Evolutionary conservation across 2,329 filamentous ascomycete species (phyloP).

Genomic region (Penicillium sp.): DNA sequence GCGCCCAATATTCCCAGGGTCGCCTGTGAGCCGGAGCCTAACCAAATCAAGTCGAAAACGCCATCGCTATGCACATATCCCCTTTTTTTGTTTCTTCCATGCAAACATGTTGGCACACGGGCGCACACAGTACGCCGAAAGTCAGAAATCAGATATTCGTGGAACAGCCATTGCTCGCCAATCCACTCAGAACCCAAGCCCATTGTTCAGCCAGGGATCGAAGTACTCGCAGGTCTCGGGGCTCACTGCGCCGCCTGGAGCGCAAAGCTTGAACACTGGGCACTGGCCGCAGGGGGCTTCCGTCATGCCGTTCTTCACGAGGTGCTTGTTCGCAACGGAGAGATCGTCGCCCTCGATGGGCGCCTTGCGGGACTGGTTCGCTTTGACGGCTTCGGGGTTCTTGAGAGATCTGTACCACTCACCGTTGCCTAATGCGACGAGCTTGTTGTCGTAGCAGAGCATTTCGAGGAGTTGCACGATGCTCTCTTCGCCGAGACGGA

Average conservation of each 20-base stretch:
- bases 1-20: neutral
- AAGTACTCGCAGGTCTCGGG: conserved; percentile 89
- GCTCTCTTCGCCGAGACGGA: conserved; percentile 61
- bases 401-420: conserved; percentile 44
- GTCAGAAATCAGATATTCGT: neutral
- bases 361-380: conserved; percentile 28
- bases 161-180: neutral
- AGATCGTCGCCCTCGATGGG: conserved; percentile 23
- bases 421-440: conserved; percentile 54
- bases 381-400: conserved; percentile 32
- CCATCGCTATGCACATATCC: conserved; percentile 34
- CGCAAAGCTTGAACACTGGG: conserved; percentile 86
- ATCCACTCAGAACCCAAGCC: conserved; percentile 28
- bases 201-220: conserved; percentile 62
- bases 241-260: conserved; percentile 81
- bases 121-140: conserved; percentile 8
- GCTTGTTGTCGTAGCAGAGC: conserved; percentile 74
- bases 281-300: conserved; percentile 86
- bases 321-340: conserved; percentile 30
- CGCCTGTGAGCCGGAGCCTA: conserved; percentile 1
- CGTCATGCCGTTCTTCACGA: conserved; percentile 64
- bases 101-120: conserved; percentile 16
- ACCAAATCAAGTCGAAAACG: conserved; percentile 22
- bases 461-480: conserved; percentile 80
- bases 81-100: conserved; percentile 18